A percentile compares a stretch with the other conserved stretches of the same genome.
Evolutionary conservation across 306 rosid genomes (phyloP).

Genomic region (Prunus armeniaca): DNA sequence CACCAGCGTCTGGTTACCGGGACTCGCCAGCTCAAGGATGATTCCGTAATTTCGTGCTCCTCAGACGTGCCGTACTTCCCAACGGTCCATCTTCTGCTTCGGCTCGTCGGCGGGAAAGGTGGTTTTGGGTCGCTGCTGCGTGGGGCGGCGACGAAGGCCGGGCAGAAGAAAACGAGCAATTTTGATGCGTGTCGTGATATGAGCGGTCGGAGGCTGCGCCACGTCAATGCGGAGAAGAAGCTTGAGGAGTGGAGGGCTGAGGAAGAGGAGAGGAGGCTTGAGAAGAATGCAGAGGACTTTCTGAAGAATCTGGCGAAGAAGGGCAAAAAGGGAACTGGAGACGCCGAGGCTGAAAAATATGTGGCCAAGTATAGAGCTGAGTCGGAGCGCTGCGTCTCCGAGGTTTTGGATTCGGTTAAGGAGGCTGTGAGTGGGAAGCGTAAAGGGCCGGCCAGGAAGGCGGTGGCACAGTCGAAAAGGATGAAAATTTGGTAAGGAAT

Average conservation of each 20-base stretch:
- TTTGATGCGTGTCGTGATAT: conserved; percentile 96
- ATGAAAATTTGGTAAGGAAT: conserved; percentile 69
- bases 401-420: conserved; percentile 67
- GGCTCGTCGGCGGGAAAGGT: conserved; percentile 89
- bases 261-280: conserved; percentile 73
- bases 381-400: conserved; percentile 72
- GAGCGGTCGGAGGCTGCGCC: conserved; percentile 95
- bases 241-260: conserved; percentile 86
- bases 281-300: conserved; percentile 76
- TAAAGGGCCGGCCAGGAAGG: conserved; percentile 26
- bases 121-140: conserved; percentile 93
- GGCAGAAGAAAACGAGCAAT: conserved; percentile 95
- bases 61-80: conserved; percentile 46
- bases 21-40: conserved; percentile 42
- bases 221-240: conserved; percentile 93
- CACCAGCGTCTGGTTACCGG: conserved; percentile 80
- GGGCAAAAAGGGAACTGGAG: conserved; percentile 76
- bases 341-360: conserved; percentile 68
- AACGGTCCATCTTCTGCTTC: conserved; percentile 55
- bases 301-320: conserved; percentile 73
- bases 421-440: conserved; percentile 67
- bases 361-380: conserved; percentile 76
- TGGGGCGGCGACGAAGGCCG: conserved; percentile 92
- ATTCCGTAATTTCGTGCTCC: conserved; percentile 43
- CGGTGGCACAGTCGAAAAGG: conserved; percentile 43